These are phyloP conservation scores for Leucoagaricus sp. DNA, from an alignment of 1,284 basidiomycete genomes.

Conservation along the genomic window DNA sequence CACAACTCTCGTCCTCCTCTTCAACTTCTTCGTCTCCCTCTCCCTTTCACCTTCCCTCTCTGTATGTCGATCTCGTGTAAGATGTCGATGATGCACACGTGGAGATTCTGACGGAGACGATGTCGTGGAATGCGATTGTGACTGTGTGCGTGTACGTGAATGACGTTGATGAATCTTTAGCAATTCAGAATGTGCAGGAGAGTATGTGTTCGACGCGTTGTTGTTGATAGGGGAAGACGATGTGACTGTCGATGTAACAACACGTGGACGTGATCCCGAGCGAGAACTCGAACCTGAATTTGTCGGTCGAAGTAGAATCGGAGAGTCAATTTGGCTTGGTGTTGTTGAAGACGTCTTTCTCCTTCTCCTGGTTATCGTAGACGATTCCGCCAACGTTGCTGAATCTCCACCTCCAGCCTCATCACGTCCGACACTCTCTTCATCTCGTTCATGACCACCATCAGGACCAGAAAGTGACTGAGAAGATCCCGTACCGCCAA, in stretches of 20 bases:
- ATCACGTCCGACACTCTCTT: neutral
- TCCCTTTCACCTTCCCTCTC: too few relatives aligned
- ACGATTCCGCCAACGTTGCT: neutral
- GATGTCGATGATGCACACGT: neutral
- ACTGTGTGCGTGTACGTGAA: too few relatives aligned
- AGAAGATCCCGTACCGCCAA: neutral
- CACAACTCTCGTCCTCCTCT: conserved; percentile 4
- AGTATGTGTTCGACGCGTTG: neutral
- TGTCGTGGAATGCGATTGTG: neutral
- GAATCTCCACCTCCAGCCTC: neutral
- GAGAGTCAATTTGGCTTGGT: neutral
- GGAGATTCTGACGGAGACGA: neutral
- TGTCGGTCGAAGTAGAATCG: neutral
- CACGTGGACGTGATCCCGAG: neutral
- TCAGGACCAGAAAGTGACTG: neutral
- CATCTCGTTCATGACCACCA: too few relatives aligned
- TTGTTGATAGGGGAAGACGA: neutral
- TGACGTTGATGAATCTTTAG: conserved; percentile 5
- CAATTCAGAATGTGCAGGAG: neutral
- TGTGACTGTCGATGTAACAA: neutral
- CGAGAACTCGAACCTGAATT: neutral
- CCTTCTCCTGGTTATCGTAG: neutral
- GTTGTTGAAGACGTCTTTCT: neutral
- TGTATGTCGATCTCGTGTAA: neutral
- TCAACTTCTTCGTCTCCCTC: conserved; percentile 1